Base-by-base conservation (phyloP, 2,329 filamentous ascomycete species). In the Rutstroemia sp. region DNA sequence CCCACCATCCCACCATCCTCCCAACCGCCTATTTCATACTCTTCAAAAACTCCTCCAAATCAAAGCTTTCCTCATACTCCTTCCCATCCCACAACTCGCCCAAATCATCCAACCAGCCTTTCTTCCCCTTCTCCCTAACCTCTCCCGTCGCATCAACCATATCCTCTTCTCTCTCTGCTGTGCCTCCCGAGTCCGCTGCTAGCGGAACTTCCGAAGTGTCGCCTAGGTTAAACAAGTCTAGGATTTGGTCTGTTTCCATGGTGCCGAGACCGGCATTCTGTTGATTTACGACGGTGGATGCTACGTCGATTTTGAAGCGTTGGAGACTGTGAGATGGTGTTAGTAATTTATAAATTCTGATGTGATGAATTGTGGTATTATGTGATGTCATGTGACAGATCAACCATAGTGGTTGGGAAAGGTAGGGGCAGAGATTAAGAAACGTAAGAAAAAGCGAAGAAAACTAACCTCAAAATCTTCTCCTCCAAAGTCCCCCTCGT, bases 301-400 rank as follows among this genome's bases (percentile, higher is more conserved):
- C 95, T 19, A 99, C 92, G 71, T 99, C 94, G 67, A 99, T 96
- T 78, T 99, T 99, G 85, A 99, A 99, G 51, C 94, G 87, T 82
- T 99, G 94, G 56, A 99, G 84, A 69, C 88, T 95, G 64, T 49
- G 58, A 14, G 17, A 45, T 23, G 23, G 36, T 61, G 36, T 61
- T 52, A 64, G 53, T 48, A 53, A 23, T 25, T 17, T 8, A 36
- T n/a, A 14, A 2, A 2, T 40, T 30, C 8, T 30, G 27, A 12
- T 10, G 23, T 23, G 23, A 23, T n/a, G n/a, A n/a, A n/a, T n/a
- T n/a, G 23, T 23, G 23, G 4, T 23, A 3, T 23, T 1, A 3
- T 23, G 27, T 10, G 27, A 48, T 48, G 3, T 55, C 12, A 36
- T 21, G 40, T 34, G 17, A 39, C n/a, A 39, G 12, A 57, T 23